phyloP scores from a whole-genome alignment of 2,329 filamentous ascomycete species.

The Bipolaris bicolor region DNA sequence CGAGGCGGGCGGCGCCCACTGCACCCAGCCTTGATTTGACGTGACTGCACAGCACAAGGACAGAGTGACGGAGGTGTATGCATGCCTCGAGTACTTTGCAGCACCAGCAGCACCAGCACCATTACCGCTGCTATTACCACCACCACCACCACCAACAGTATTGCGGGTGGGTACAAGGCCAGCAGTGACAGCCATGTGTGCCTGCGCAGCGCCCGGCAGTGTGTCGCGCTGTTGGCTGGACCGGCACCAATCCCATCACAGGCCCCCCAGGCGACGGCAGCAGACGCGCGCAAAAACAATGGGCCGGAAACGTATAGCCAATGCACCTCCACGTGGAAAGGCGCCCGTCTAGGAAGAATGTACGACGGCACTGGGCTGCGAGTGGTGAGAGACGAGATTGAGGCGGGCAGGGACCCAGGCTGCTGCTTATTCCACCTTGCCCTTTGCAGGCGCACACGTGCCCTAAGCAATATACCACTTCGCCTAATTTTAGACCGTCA shows the following conservation, averaged over 20 bases:
- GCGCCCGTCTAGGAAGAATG: conserved; percentile 29
- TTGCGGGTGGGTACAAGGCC: too few species aligned
- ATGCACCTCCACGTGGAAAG: conserved; percentile 45
- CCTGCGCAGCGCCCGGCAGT: conserved; percentile 1
- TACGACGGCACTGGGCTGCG: conserved; percentile 32
- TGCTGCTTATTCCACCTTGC: conserved; percentile 37
- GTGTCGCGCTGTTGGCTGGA: conserved; percentile 5
- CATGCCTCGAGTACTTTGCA: too few species aligned
- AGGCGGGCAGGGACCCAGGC: conserved; percentile 18
- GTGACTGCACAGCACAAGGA: background rate
- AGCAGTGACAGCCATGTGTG: too few species aligned
- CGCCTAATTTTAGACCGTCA: conserved; percentile 42
- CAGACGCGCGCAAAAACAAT: conserved; percentile 31
- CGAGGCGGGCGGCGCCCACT: background rate
- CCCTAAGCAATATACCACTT: conserved; percentile 42
- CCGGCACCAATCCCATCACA: conserved; percentile 1
- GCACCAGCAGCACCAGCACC: too few species aligned
- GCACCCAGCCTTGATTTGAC: conserved; percentile 18
- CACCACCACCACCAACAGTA: too few species aligned
- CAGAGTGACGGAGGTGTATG: too few species aligned
- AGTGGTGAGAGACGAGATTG: conserved; percentile 34
- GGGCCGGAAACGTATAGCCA: conserved; percentile 18
- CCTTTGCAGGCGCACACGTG: conserved; percentile 41
- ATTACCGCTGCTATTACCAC: too few species aligned
- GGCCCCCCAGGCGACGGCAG: conserved; percentile 16